phyloP scores from a whole-genome alignment of 306 rosid species.

The Cucumis sativus region DNA sequence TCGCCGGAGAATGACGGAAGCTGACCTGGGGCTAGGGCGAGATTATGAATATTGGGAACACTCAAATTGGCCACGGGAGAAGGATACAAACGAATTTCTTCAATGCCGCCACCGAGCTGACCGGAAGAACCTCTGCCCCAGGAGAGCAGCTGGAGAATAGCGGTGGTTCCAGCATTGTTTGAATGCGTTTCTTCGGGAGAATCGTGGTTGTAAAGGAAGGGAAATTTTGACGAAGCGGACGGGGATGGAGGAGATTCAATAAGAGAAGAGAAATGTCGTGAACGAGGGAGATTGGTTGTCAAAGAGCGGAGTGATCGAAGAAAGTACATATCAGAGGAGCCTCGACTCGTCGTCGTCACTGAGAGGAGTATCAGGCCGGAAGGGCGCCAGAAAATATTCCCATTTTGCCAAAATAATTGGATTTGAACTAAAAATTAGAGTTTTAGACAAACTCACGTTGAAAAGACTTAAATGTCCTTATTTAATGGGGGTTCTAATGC shows the following conservation, averaged over 20 bases:
- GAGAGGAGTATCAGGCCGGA: neutral
- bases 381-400: neutral
- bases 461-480: too few relatives aligned
- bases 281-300: constrained; percentile 22
- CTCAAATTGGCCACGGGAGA: constrained; percentile 56
- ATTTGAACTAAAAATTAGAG: too few relatives aligned
- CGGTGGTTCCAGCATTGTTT: constrained; percentile 12
- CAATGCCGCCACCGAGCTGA: constrained; percentile 90
- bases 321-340: neutral
- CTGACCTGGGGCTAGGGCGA: constrained; percentile 44
- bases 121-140: constrained; percentile 97
- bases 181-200: constrained; percentile 11
- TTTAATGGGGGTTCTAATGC: too few relatives aligned
- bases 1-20: neutral
- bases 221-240: constrained; percentile 26
- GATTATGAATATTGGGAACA: constrained; percentile 43
- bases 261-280: constrained; percentile 10
- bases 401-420: too few relatives aligned
- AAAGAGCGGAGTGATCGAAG: constrained; percentile 15
- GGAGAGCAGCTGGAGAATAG: constrained; percentile 54
- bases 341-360: neutral
- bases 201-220: constrained; percentile 43
- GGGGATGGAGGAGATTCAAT: constrained; percentile 5
- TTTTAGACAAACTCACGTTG: too few relatives aligned
- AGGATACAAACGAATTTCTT: constrained; percentile 79